phyloP scores from a whole-genome alignment of 257 asterid genomes.

The Plantago major region DNA sequence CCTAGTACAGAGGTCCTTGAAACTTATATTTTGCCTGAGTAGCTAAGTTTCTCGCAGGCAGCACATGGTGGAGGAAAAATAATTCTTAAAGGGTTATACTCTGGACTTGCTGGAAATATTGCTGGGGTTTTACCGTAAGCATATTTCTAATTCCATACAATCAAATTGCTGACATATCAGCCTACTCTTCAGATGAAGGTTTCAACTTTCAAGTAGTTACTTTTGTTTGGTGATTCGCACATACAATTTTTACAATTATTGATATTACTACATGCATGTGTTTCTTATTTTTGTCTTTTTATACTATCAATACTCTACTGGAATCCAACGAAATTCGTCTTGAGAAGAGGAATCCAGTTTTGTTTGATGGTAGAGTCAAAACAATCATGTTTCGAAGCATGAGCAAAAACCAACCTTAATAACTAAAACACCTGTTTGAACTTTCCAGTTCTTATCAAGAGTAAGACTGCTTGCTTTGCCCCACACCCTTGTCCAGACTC shows the following conservation, averaged over 20 bases:
- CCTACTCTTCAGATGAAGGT: conserved; percentile 5
- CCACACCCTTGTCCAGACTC: too few species aligned
- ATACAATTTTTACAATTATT: background rate
- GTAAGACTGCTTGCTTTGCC: too few species aligned
- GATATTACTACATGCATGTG: background rate
- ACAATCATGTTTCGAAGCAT: too few species aligned
- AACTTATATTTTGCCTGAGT: conserved; percentile 16
- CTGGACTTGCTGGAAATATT: conserved; percentile 94
- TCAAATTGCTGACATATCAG: conserved; percentile 4
- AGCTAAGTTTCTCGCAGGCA: conserved; percentile 47
- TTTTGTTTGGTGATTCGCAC: background rate
- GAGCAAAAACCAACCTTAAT: too few species aligned
- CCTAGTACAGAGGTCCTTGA: conserved; percentile 3
- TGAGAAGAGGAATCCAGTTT: too few species aligned
- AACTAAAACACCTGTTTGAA: too few species aligned
- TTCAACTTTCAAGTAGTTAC: too few species aligned
- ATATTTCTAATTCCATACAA: conserved; percentile 4
- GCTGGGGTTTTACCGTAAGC: conserved; percentile 98
- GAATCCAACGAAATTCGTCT: too few species aligned
- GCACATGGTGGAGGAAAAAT: conserved; percentile 91
- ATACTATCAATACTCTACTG: background rate
- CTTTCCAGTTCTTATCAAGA: too few species aligned
- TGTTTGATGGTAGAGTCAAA: too few species aligned
- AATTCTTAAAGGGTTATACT: conserved; percentile 79
- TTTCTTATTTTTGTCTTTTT: background rate